Percentiles rank a stretch among this genome's conserved stretches.
Evolutionary conservation across 139 green algal species (phyloP).

Genomic region (Desmodesmus armatus): DNA sequence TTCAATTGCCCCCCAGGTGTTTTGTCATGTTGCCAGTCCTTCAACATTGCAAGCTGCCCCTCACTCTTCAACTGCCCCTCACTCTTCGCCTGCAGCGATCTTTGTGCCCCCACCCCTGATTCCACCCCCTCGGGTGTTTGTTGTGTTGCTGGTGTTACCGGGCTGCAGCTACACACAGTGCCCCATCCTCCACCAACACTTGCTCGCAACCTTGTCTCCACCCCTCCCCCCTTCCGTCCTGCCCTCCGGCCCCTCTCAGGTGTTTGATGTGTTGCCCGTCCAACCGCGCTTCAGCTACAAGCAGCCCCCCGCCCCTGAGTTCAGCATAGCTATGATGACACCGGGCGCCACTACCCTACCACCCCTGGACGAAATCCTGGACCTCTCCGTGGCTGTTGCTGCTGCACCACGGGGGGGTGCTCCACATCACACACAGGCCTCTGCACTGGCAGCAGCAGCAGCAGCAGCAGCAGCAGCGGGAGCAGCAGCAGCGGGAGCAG

Average conservation of each 20-base stretch:
- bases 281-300: neutral
- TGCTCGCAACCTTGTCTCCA: neutral
- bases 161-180: no score
- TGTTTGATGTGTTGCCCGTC: neutral
- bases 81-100: no score
- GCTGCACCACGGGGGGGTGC: neutral
- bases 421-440: no score
- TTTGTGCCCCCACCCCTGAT: no score
- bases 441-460: neutral
- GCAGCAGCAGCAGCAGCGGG: neutral
- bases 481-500: neutral
- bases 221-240: neutral
- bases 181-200: neutral
- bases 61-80: no score
- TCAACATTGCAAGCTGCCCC: no score
- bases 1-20: no score
- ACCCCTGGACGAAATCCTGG: neutral
- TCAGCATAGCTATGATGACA: neutral
- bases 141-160: no score
- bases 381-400: neutral
- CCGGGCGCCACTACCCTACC: neutral
- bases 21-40: no score
- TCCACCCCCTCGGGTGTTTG: no score
- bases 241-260: neutral
- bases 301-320: neutral